Conservation (phyloP, 768 basidiomycete species). For the Trametes cinnabarina region DNA sequence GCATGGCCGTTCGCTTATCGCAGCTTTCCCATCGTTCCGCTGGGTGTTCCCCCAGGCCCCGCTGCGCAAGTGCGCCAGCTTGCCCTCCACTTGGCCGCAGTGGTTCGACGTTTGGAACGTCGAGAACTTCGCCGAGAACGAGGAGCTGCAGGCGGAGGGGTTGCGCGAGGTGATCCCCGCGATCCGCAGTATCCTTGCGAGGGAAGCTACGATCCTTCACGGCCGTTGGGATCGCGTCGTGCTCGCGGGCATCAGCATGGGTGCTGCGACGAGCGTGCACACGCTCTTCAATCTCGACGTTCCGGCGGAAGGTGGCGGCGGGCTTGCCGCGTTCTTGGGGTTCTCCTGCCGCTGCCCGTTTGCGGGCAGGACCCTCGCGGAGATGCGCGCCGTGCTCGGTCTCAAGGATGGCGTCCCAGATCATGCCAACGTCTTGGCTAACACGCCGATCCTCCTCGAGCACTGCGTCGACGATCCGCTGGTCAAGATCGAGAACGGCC, state of each 20-base stretch:
- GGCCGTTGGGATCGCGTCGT: not conserved
- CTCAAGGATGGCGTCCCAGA: not conserved
- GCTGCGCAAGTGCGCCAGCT: not conserved
- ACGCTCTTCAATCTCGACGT: slow-evolving; percentile 1
- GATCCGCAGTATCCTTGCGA: not conserved
- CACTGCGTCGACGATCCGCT: slow-evolving; percentile 6
- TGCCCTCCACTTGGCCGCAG: not conserved
- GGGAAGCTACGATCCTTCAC: not conserved
- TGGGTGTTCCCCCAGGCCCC: slow-evolving; percentile 6
- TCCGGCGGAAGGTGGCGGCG: not conserved
- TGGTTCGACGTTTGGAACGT: slow-evolving; percentile 10
- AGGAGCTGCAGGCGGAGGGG: slow-evolving; percentile 1
- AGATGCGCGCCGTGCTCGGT: not conserved
- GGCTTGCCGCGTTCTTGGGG: not conserved
- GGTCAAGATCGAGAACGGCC: not conserved
- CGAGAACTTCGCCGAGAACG: not conserved
- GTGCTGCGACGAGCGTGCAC: not conserved
- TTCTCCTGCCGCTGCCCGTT: slow-evolving; percentile 2
- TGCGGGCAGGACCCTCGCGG: not conserved
- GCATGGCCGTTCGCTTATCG: not conserved
- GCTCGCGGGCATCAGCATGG: slow-evolving; percentile 4
- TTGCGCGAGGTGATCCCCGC: slow-evolving; percentile 1
- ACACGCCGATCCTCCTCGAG: slow-evolving; percentile 3
- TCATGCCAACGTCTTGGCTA: not conserved
- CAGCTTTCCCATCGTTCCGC: not conserved